Evolutionary conservation across 2,329 filamentous ascomycete species (phyloP), one percentile per base, ranked within the genome.

Genomic region (Ophiostoma piceae): DNA sequence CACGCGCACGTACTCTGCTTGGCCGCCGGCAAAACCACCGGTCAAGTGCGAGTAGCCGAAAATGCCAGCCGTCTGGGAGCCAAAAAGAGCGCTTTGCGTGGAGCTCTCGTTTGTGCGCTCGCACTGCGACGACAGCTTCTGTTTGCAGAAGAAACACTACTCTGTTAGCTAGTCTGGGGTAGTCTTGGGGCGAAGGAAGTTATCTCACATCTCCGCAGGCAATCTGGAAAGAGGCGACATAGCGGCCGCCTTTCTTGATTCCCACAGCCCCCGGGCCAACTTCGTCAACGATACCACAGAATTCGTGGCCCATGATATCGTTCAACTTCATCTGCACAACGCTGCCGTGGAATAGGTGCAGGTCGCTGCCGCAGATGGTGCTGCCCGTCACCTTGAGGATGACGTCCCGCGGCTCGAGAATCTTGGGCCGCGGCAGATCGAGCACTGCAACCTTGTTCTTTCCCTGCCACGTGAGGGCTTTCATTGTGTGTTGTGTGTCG

Each of bases 201-300:
- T 0, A 11, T 65, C 73, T 41, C 19, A 76, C 75, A 66, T 82
- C 80, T 8, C 85, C 85, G 72, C 86, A 88, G 0, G 92, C 91
- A 76, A 96, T 95, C 78, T 95, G 92, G 82, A 96, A 96, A 11
- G 88, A 91, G 0, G 90, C 92, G 0, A 96, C 92, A 26, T 95
- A 93, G 39, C 92, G 83, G 74, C 88, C 84, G 16, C 89, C 90
- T 8, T 82, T 78, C 71, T 87, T 79, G 66, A 89, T 77, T 2
- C 83, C 84, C 67, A 78, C 85, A 2, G 87, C 83, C 0, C 73
- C 81, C 0, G 85, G 77, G 0, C 90, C 90, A 0, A 89, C 80
- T 66, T 83, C 79, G 43, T 85, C 83, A 2, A 84, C 84, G 26
- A 86, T 76, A 41, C 84, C 85, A 71, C 84, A 85, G 75, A 91